Base-by-base conservation (phyloP, 352 stramenopile species). In the Phytopythium montanum region DNA sequence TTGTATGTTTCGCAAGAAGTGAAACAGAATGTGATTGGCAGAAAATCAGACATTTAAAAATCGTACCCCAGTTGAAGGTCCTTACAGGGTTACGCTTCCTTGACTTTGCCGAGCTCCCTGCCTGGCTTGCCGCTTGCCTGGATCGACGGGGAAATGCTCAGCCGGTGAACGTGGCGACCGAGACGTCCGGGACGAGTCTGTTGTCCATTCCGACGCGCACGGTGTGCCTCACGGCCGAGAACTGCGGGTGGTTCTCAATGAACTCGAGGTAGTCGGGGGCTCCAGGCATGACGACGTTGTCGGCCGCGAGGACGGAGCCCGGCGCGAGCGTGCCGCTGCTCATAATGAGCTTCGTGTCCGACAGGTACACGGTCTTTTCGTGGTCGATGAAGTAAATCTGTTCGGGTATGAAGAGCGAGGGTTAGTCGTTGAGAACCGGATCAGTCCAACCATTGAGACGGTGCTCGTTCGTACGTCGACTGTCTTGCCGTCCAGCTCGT, bases 321-420 rank as follows among this genome's bases (percentile, higher is more conserved):
- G 69, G 59, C 1, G 28, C 50, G 21, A 85, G 56, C 21, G 62
- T 71, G 39, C 65, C 65, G 25, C 72, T 83, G 1, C 45, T 66
- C 6, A 80, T 18, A n/a, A 85, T 83, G 26, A 76, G 50, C 72
- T 85, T 76, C 55, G 72, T 53, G 46, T 82, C 73, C 10, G 65
- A 54, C 51, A 82, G 51, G 45, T 85, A 82, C 28, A 73, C 42
- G 1, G 48, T 60, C 64, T 82, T 85, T 34, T 81, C 71, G 57
- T 85, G 75, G 61, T 81, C 73, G 44, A 83, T 79, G 42, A 83
- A 80, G 65, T 67, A 75, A n/a, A 79, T 61, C 68, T 76, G 36
- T 18, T n/a, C 21, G 28, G 26, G 8, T 23, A 19, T 3, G 6
- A 46, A 33, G 34, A n/a, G 5, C 26, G 23, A 36, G 34, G 8